phyloP scores from a whole-genome alignment of 2,329 filamentous ascomycete species.

The Penicillium janthinellum region DNA sequence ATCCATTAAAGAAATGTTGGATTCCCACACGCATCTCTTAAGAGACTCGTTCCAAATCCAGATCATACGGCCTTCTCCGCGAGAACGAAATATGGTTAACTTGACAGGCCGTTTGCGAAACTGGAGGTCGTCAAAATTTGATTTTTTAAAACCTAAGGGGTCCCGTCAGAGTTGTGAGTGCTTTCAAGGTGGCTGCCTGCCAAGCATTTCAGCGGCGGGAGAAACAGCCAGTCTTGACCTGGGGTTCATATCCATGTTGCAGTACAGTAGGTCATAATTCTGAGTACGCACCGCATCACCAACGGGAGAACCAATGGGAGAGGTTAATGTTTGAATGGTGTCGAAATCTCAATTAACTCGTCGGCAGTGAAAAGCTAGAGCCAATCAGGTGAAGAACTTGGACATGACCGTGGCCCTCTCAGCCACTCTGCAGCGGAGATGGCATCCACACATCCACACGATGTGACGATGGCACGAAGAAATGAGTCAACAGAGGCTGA shows the following conservation, averaged over 20 bases:
- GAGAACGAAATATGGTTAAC: too few relatives aligned
- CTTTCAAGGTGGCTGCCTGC: too few relatives aligned
- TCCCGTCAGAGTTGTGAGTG: too few relatives aligned
- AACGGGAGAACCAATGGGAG: background rate
- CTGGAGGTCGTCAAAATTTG: too few relatives aligned
- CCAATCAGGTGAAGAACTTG: background rate
- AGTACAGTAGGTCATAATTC: background rate
- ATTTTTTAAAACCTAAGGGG: too few relatives aligned
- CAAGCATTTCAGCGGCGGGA: too few relatives aligned
- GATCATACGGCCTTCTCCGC: too few relatives aligned
- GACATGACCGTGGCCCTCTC: background rate
- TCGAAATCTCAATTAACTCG: background rate
- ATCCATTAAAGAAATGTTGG: too few relatives aligned
- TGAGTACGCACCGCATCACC: background rate
- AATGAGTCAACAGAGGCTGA: conserved; percentile 9
- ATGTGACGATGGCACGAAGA: background rate
- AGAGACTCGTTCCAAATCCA: too few relatives aligned
- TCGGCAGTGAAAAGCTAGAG: background rate
- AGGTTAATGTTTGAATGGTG: background rate
- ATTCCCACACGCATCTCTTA: too few relatives aligned
- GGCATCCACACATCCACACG: background rate
- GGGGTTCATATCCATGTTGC: background rate
- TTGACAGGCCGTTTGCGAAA: too few relatives aligned
- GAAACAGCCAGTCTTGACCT: too few relatives aligned
- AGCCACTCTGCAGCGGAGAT: conserved; percentile 1